Base-by-base conservation (phyloP, 2,329 filamentous ascomycete species). In the Lachnellula hyalina region DNA sequence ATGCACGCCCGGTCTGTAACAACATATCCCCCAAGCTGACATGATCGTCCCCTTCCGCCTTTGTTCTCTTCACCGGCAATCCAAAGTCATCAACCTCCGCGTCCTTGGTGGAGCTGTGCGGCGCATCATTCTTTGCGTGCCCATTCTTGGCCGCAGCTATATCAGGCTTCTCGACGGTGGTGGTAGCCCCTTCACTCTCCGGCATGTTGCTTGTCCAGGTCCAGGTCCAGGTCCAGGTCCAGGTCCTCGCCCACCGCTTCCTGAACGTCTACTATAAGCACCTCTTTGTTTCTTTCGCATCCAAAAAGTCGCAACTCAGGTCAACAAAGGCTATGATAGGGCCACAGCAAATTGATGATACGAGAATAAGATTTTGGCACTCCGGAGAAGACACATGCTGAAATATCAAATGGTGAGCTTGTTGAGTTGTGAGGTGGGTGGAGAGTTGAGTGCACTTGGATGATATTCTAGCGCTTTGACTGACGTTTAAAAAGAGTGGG, bases 31-130 rank as follows among this genome's bases (percentile, higher is more conserved):
- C 46, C 25, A 32, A 4, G 28, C 45, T 35, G 41, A 41, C 53
- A 7, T 21, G 19, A 21, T 53, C 47, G 49, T 65, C 60, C 47
- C 50, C 57, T 38, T 35, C 57, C n/a, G 49, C 44, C 47, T 70
- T 64, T 64, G 69, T 77, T 63, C 76, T 80, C 67, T 75, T 77
- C 58, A 86, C 78, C 17, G 85, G 85, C 60, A 90, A 73, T 49
- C 86, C 86, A 68, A 89, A 90, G 61, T 90, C 86, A 69, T 90
- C 86, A 56, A 84, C 72, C 65, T 86, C 82, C 40, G 42, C 35
- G 51, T 49, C 46, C 46, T 53, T 14, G 48, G 41, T 23, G 41
- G 41, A 44, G 19, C 34, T 42, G 44, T 58, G 46, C 58, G 48
- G 56, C 45, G 47, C 61, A 56, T 54, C 42, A 36, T 56, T 60